Evolutionary conservation across 164 flowering plant species (phyloP).

Genomic region (Piper betle): DNA sequence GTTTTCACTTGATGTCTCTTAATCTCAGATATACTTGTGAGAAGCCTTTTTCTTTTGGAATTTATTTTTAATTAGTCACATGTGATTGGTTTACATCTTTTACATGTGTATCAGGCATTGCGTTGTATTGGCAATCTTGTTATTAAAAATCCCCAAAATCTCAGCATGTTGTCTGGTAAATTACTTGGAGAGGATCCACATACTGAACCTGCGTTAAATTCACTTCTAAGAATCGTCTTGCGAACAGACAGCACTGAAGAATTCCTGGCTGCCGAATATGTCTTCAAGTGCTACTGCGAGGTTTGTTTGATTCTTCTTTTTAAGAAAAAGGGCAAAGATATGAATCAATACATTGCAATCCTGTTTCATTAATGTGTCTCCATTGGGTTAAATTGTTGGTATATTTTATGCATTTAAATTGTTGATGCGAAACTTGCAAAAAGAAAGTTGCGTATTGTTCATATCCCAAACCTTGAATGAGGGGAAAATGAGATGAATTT

Average conservation of each 20-base stretch:
- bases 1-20: no score
- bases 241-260: conserved; percentile 69
- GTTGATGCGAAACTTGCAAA: no score
- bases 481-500: no score
- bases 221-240: conserved; percentile 70
- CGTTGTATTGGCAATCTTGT: conserved; percentile 77
- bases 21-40: no score
- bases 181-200: conserved; percentile 81
- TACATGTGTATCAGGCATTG: conserved; percentile 43
- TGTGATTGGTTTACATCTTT: background rate
- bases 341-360: background rate
- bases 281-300: conserved; percentile 87
- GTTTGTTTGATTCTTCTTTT: conserved; percentile 18
- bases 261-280: conserved; percentile 73
- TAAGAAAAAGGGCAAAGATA: background rate
- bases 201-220: conserved; percentile 71
- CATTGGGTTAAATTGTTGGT: no score
- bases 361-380: background rate
- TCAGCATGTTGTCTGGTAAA: conserved; percentile 57
- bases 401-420: no score
- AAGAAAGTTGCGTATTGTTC: no score
- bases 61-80: background rate
- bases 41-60: no score
- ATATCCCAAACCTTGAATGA: no score
- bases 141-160: conserved; percentile 55